phyloP scores from a whole-genome alignment of 805 yeast genomes.

The Candida montana region DNA sequence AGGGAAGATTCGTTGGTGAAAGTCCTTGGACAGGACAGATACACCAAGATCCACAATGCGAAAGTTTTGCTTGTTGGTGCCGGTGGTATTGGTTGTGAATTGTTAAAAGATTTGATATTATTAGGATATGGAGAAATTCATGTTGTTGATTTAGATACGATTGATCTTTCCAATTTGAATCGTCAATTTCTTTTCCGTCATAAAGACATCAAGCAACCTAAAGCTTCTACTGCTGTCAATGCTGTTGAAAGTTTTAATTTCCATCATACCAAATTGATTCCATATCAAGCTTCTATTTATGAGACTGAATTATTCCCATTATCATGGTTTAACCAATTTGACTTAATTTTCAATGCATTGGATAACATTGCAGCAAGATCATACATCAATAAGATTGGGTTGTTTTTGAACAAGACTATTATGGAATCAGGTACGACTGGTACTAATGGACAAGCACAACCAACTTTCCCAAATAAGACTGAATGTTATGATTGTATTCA shows the following conservation, averaged over 20 bases:
- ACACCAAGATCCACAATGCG: slow-evolving; percentile 23
- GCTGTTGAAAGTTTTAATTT: slow-evolving; percentile 75
- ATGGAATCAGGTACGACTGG: slow-evolving; percentile 97
- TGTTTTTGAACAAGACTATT: slow-evolving; percentile 67
- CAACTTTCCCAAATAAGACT: slow-evolving; percentile 72
- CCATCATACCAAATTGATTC: slow-evolving; percentile 52
- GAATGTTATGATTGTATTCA: slow-evolving; percentile 94
- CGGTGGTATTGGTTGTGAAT: slow-evolving; percentile 95
- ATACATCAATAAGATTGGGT: slow-evolving; percentile 79
- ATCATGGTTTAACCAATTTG: slow-evolving; percentile 73
- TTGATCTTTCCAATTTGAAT: slow-evolving; percentile 86
- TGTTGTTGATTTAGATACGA: slow-evolving; percentile 91
- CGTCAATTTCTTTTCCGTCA: slow-evolving; percentile 89
- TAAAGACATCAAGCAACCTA: slow-evolving; percentile 84
- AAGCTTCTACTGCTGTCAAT: slow-evolving; percentile 76
- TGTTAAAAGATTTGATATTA: slow-evolving; percentile 71
- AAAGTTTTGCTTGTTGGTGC: slow-evolving; percentile 86
- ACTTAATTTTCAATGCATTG: slow-evolving; percentile 81
- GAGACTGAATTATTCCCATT: slow-evolving; percentile 66
- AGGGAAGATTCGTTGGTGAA: slow-evolving; percentile 14
- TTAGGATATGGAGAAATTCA: slow-evolving; percentile 84
- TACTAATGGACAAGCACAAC: slow-evolving; percentile 88
- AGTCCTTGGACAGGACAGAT: slow-evolving; percentile 15
- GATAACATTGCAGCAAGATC: slow-evolving; percentile 92
- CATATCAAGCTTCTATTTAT: slow-evolving; percentile 87